These are phyloP conservation scores for Angophora floribunda DNA, from an alignment of 345 rosid genomes.

Conservation along the genomic window DNA sequence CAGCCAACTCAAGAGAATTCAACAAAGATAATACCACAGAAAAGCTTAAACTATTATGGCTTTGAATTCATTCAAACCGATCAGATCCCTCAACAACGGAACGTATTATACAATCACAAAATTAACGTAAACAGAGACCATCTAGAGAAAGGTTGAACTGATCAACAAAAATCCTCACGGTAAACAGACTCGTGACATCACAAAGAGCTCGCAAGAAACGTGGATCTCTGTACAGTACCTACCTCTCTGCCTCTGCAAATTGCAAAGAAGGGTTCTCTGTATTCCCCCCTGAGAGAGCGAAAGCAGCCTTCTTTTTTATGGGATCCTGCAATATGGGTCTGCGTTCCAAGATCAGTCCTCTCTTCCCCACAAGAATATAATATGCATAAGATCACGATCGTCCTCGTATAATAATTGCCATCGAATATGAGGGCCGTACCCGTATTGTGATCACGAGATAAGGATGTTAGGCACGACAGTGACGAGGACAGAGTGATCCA, in stretches of 20 bases:
- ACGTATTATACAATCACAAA: background rate
- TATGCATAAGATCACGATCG: background rate
- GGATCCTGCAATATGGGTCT: background rate
- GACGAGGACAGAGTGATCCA: background rate
- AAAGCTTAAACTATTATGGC: background rate
- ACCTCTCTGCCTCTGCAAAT: background rate
- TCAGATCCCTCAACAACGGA: background rate
- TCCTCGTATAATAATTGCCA: background rate
- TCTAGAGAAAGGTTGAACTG: background rate
- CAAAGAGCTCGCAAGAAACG: background rate
- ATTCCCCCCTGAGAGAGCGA: background rate
- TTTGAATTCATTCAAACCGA: background rate
- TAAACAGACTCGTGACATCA: background rate
- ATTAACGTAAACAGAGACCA: background rate
- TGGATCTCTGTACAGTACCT: background rate
- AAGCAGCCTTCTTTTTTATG: background rate
- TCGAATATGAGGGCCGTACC: background rate
- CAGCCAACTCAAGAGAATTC: background rate
- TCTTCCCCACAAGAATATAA: background rate
- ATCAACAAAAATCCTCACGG: background rate
- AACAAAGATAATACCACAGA: background rate
- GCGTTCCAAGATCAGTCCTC: background rate
- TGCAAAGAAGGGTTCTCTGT: background rate
- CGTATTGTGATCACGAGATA: background rate
- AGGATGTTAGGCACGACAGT: background rate